Percentiles rank a stretch among this genome's conserved stretches.
These are phyloP conservation scores for Melaleuca quinquenervia DNA, from an alignment of 345 rosid species.

Conservation along the genomic window DNA sequence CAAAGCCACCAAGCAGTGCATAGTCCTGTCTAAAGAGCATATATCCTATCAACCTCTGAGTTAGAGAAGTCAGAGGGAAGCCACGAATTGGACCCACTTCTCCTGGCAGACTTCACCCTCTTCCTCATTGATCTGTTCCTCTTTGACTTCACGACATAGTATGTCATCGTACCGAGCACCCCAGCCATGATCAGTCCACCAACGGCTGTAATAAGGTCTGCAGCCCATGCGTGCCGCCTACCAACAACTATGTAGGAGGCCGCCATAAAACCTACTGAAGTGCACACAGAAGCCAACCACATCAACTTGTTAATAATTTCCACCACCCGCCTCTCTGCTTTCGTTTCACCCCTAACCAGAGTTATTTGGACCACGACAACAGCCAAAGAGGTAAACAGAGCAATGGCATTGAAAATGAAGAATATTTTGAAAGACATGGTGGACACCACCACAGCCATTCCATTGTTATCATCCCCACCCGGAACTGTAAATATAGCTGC, in stretches of 20 bases:
- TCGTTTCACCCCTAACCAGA: conserved; percentile 72
- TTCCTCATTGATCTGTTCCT: conserved; percentile 4
- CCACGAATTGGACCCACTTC: conserved; percentile 7
- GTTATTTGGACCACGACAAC: conserved; percentile 94
- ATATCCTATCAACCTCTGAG: conserved; percentile 8
- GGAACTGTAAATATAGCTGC: conserved; percentile 20
- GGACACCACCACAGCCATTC: conserved; percentile 50
- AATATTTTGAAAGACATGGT: conserved; percentile 49
- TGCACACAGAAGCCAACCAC: conserved; percentile 96
- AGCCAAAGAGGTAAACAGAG: conserved; percentile 81
- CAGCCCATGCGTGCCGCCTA: conserved; percentile 21
- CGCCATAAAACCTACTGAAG: conserved; percentile 64
- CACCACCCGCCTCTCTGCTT: conserved; percentile 68
- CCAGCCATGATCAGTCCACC: conserved; percentile 15
- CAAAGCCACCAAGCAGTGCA: background rate
- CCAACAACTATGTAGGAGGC: conserved; percentile 87
- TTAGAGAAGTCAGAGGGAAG: conserved; percentile 10
- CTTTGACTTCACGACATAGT: conserved; percentile 12
- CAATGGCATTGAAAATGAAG: conserved; percentile 57
- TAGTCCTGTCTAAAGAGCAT: background rate
- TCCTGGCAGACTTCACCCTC: conserved; percentile 3
- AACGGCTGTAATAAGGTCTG: conserved; percentile 3
- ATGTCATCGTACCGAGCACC: conserved; percentile 11
- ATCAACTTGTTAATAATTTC: conserved; percentile 85
- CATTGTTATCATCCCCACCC: conserved; percentile 22